Evolutionary conservation across 2,329 filamentous ascomycete genomes (phyloP).

Genomic region (Grosmannia huntii): DNA sequence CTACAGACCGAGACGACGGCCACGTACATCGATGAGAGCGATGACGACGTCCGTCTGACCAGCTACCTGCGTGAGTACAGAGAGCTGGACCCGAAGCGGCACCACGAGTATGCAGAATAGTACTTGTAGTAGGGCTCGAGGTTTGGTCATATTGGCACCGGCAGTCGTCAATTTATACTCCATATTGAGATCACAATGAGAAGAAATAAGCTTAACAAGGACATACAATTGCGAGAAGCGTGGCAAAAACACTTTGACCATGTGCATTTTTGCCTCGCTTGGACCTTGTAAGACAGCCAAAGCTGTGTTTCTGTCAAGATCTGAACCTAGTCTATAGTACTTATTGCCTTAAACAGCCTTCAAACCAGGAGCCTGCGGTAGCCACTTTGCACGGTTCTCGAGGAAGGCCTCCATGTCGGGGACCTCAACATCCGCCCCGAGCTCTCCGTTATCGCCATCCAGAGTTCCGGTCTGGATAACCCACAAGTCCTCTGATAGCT

Average conservation of each 20-base stretch:
- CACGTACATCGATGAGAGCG: constrained; percentile 5
- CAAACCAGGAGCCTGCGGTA: not conserved
- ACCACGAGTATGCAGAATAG: not conserved
- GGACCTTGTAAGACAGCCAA: too few relatives aligned
- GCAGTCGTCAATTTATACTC: too few relatives aligned
- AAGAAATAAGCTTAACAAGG: too few relatives aligned
- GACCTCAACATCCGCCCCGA: not conserved
- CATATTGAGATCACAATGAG: too few relatives aligned
- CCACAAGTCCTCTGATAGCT: not conserved
- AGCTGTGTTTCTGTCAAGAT: too few relatives aligned
- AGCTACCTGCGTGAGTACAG: not conserved
- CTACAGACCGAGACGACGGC: constrained; percentile 11
- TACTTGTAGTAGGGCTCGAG: too few relatives aligned
- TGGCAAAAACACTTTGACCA: too few relatives aligned
- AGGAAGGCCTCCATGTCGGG: not conserved
- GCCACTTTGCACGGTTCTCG: not conserved
- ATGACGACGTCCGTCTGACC: not conserved
- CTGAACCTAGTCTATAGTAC: too few relatives aligned
- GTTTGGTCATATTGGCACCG: too few relatives aligned
- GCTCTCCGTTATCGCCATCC: not conserved
- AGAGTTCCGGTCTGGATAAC: not conserved
- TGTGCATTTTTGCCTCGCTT: too few relatives aligned
- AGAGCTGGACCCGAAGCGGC: not conserved
- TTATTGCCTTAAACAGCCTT: not conserved
- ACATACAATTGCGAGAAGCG: too few relatives aligned